Evolutionary conservation across 2,329 filamentous ascomycete genomes (phyloP), one percentile per base, ranked within the genome.

Genomic region (Cryphonectria japonica): DNA sequence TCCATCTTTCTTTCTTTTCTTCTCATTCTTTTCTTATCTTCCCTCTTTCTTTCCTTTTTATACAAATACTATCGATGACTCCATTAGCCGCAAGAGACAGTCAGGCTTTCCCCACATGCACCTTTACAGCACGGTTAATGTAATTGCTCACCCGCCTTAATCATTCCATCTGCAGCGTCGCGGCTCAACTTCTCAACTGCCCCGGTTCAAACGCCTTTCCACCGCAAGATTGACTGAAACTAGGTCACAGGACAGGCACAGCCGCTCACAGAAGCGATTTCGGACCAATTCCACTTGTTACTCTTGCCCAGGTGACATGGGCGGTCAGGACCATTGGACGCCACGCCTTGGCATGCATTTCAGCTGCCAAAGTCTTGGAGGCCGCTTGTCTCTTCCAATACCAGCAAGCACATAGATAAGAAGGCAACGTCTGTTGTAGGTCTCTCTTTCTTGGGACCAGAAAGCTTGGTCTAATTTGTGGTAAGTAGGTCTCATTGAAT

Each of bases 331-430:
- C 29, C 26, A 59, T 59, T 59, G 54, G 54, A 59, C 54, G 54
- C 54, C 54, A 59, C 54, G 54, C 26, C 54, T 59, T 59, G 54
- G 54, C 54, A 32, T 32, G 54, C 26, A 59, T 13, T 32, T 59
- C 54, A 59, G 54, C 54, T 32, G 54, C 54, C 26, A 7, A 7
- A 32, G 14, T 32, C 26, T 29, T 5, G 6, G 14, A 34, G 54
- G 14, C 26, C 26, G 16, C 54, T 19, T 32, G 26, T 59, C 54
- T 32, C 29, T 32, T 32, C 22, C n/a, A 6, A 59, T 7, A 32
- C 26, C 26, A 26, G 34, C 13, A 32, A 34, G 54, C 29, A 59
- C 14, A 34, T 59, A 59, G 54, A 32, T 32, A 32, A 57, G 52
- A 2, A 32, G 26, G 52, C 26, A 32, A 7, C 52, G 14, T 19